Percentiles rank a stretch among this genome's conserved stretches.
Conservation (phyloP, 129 eudicot species). For the Flaveria ramosissima region DNA sequence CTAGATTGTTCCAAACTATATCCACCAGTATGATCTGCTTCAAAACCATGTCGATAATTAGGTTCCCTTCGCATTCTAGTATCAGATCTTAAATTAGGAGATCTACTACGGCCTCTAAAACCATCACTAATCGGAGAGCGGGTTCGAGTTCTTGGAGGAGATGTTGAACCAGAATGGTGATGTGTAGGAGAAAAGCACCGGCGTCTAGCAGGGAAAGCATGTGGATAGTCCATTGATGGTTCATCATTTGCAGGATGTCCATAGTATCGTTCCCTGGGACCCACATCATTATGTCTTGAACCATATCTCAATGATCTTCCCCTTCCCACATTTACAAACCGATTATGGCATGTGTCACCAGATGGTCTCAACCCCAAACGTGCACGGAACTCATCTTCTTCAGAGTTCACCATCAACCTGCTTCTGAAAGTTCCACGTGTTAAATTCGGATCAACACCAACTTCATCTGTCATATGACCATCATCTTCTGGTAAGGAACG, state of each 20-base stretch:
- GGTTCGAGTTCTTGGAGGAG: slow-evolving; percentile 39
- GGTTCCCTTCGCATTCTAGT: slow-evolving; percentile 40
- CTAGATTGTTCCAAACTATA: slow-evolving; percentile 28
- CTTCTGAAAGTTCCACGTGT: slow-evolving; percentile 18
- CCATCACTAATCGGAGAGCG: slow-evolving; percentile 35
- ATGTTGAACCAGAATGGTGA: slow-evolving; percentile 38
- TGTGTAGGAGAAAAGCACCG: slow-evolving; percentile 32
- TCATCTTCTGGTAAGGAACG: slow-evolving; percentile 18
- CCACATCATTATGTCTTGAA: slow-evolving; percentile 17
- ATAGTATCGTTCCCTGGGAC: slow-evolving; percentile 36
- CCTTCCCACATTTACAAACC: slow-evolving; percentile 28
- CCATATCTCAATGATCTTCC: slow-evolving; percentile 36
- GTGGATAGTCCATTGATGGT: slow-evolving; percentile 27
- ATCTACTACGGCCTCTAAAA: slow-evolving; percentile 44
- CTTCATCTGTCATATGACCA: slow-evolving; percentile 3
- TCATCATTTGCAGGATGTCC: slow-evolving; percentile 35
- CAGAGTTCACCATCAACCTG: slow-evolving; percentile 1
- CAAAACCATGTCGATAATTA: slow-evolving; percentile 35
- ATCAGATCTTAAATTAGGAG: slow-evolving; percentile 39
- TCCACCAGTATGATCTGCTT: slow-evolving; percentile 23
- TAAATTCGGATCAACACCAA: background rate
- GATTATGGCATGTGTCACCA: slow-evolving; percentile 30
- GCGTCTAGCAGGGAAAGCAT: slow-evolving; percentile 28
- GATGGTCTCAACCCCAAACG: slow-evolving; percentile 32
- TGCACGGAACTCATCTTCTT: slow-evolving; percentile 27